Evolutionary conservation across 2,329 filamentous ascomycete species (phyloP), one percentile per base, ranked within the genome.

Genomic region (Paraphoma sp.): DNA sequence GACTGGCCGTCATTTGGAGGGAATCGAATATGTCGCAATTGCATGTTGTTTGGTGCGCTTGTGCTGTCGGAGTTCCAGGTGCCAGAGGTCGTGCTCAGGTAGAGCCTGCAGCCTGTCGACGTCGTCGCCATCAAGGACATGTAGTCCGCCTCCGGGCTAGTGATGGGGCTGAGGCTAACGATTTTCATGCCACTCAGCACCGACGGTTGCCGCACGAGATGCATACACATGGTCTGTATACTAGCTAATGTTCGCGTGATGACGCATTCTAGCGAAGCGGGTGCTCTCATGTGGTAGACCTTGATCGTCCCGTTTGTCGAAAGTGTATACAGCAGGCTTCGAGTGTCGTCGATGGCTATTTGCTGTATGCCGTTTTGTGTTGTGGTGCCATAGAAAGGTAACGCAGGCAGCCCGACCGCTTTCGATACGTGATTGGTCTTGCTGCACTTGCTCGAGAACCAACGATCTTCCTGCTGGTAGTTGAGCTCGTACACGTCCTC

Each of bases 391-490:
- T 72, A 71, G 53, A 65, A 72, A 10, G 70, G 58, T 18, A 75
- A 51, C 16, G 71, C 64, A 0, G 86, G 85, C 3, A 92, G 80
- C 2, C 90, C 83, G 86, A 88, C 53, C 84, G 84, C 81, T 86
- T 87, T 73, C 86, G 89, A 47, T 89, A 75, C 94, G 75, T 97
- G 95, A 73, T 96, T 96, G 61, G 94, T 88, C 78, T 93, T 97
- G 57, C 89, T 88, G 73, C 92, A 96, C 63, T 90, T 87, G 76
- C 88, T 93, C 51, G 91, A 89, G 73, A 99, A 99, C 95, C 95
- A 99, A 67, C 91, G 90, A 78, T 99, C 95, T 76, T 98, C 93
- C 71, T 97, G 93, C 77, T 98, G 94, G 74, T 99, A 99, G 65
- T 90, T 93, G 51, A 99, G 85, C 78, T 99, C 95, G 75, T 95